These are phyloP conservation scores for Penicillium sp. DNA, from an alignment of 2,329 filamentous ascomycete genomes.

Conservation along the genomic window DNA sequence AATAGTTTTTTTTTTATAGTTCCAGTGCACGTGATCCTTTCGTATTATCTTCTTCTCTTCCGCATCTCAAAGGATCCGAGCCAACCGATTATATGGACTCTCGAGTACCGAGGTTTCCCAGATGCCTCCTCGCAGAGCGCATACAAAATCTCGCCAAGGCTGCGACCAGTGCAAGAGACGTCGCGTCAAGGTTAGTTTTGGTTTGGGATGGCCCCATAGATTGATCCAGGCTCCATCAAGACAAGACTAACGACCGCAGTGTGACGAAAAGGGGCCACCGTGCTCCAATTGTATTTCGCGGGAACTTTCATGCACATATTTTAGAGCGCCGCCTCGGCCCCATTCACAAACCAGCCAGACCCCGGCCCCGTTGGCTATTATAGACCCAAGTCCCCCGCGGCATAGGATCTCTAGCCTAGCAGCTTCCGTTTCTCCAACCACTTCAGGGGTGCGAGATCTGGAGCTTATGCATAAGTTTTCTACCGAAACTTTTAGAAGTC, in stretches of 20 bases:
- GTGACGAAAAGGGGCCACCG: constrained; percentile 40
- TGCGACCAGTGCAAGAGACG: constrained; percentile 43
- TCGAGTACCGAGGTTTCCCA: constrained; percentile 1
- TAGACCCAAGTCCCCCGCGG: constrained; percentile 11
- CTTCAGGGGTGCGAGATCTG: constrained; percentile 39
- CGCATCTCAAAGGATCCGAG: constrained; percentile 1
- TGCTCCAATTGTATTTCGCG: constrained; percentile 40
- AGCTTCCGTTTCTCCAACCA: constrained; percentile 14
- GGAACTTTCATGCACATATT: constrained; percentile 33
- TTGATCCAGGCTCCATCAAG: neutral
- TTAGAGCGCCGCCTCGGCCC: constrained; percentile 21
- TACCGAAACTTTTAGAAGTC: constrained; percentile 45
- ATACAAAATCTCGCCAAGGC: constrained; percentile 44
- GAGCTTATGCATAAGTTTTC: constrained; percentile 55
- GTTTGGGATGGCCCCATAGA: neutral
- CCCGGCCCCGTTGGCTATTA: constrained; percentile 3
- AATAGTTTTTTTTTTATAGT: constrained; percentile 2
- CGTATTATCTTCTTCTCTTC: neutral
- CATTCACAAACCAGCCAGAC: constrained; percentile 4
- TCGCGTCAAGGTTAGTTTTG: constrained; percentile 39
- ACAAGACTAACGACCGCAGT: constrained; percentile 27
- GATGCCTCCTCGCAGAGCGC: constrained; percentile 40
- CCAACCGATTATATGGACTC: constrained; percentile 7
- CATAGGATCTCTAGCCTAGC: constrained; percentile 16
- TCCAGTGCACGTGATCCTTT: constrained; percentile 2